These are phyloP conservation scores for Macrotyloma uniflorum DNA, from an alignment of 306 rosid species.

Conservation along the genomic window DNA sequence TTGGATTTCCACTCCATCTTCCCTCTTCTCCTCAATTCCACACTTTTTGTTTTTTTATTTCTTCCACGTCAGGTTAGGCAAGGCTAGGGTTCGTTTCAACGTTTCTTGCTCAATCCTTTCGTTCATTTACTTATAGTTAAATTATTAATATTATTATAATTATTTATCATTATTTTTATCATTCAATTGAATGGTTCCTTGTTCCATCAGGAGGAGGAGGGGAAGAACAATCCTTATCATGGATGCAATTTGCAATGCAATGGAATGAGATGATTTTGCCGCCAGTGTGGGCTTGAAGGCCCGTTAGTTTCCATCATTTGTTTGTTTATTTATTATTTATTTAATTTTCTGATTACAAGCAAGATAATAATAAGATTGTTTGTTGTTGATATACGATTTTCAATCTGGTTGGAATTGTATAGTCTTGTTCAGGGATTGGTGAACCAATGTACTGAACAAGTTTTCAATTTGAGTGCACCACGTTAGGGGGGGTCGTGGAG, in stretches of 20 bases:
- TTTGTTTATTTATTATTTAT: not conserved
- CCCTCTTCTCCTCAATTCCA: not conserved
- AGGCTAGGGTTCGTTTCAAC: not conserved
- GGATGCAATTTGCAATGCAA: not conserved
- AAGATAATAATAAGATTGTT: not conserved
- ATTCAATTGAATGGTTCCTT: not conserved
- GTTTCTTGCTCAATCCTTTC: not conserved
- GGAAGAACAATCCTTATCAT: not conserved
- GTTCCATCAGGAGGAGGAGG: not conserved
- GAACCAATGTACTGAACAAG: not conserved
- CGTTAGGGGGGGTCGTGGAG: conserved; percentile 54
- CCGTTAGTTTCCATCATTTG: not conserved
- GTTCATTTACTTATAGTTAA: not conserved
- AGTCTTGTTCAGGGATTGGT: not conserved
- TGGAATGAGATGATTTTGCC: not conserved
- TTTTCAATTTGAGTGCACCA: conserved; percentile 37
- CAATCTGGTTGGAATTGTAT: not conserved
- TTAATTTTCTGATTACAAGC: not conserved
- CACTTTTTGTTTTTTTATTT: not conserved
- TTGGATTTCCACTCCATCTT: not conserved
- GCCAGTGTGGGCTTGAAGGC: conserved; percentile 3
- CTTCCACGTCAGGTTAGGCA: not conserved
- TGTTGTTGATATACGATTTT: not conserved
- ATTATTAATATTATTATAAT: no score
- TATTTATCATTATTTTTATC: not conserved